Evolutionary conservation across 179 eudicot genomes (phyloP).

Genomic region (Camellia oleifera): DNA sequence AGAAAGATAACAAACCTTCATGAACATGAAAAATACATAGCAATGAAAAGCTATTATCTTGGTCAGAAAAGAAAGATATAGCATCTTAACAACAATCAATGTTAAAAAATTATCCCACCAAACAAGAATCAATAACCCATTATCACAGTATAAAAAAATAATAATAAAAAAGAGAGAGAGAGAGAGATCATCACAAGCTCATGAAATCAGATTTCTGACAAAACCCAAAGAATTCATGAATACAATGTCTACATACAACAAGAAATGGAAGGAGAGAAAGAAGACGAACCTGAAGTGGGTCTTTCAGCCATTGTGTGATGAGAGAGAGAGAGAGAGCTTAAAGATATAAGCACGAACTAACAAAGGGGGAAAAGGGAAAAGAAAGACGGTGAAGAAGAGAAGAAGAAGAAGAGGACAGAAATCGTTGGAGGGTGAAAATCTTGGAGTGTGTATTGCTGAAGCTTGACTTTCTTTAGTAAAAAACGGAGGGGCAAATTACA

Average conservation of each 20-base stretch:
- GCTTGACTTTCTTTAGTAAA: too few species aligned
- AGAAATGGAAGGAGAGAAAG: neutral
- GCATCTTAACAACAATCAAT: neutral
- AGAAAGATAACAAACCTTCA: neutral
- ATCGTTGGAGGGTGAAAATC: too few species aligned
- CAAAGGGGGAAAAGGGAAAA: neutral
- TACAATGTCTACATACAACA: neutral
- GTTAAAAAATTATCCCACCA: neutral
- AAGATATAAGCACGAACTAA: neutral
- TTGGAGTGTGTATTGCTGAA: too few species aligned
- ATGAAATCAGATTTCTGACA: neutral
- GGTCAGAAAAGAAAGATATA: slow-evolving; percentile 7
- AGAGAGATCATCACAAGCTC: neutral
- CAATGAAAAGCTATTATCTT: neutral
- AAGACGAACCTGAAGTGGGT: slow-evolving; percentile 26
- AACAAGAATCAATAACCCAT: neutral
- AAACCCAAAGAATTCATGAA: neutral
- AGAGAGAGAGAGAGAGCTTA: slow-evolving; percentile 16
- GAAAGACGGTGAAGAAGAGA: neutral
- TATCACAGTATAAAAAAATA: neutral
- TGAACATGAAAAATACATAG: neutral
- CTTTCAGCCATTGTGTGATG: slow-evolving; percentile 24
- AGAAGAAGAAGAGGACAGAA: too few species aligned
- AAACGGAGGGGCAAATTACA: too few species aligned
- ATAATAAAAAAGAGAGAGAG: neutral